phyloP scores from a whole-genome alignment of 345 rosid genomes.

The Gossypioides kirkii region DNA sequence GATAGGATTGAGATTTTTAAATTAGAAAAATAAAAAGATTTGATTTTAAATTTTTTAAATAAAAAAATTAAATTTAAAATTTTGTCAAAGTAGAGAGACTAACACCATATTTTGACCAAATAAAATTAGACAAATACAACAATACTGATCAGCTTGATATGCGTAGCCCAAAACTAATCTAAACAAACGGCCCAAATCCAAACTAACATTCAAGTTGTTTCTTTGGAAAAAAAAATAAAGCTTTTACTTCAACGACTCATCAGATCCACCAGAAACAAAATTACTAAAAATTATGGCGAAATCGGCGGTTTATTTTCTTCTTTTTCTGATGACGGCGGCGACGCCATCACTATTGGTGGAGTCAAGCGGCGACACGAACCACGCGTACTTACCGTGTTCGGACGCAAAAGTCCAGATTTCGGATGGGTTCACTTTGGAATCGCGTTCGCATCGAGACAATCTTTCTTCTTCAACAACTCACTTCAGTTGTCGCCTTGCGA shows the following conservation, averaged over 20 bases:
- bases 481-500: conserved; percentile 86
- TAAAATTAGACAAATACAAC: no score
- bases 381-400: conserved; percentile 60
- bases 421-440: conserved; percentile 83
- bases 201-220: no score
- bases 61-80: no score
- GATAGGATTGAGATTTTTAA: no score
- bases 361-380: conserved; percentile 42
- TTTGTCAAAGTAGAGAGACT: no score
- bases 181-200: no score
- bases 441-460: conserved; percentile 54
- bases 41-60: no score
- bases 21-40: no score
- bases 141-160: no score
- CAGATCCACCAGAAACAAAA: background rate
- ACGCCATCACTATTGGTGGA: conserved; percentile 28
- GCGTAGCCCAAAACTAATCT: no score
- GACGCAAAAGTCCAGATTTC: conserved; percentile 61
- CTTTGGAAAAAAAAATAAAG: no score
- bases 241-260: background rate
- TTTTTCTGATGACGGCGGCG: conserved; percentile 33
- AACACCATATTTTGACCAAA: no score
- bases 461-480: conserved; percentile 44
- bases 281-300: conserved; percentile 22
- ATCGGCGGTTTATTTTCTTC: conserved; percentile 21